A percentile compares a stretch with the other conserved stretches of the same genome.
phyloP scores from a whole-genome alignment of 2,329 filamentous ascomycete species.

The Fusarium transvaalense region DNA sequence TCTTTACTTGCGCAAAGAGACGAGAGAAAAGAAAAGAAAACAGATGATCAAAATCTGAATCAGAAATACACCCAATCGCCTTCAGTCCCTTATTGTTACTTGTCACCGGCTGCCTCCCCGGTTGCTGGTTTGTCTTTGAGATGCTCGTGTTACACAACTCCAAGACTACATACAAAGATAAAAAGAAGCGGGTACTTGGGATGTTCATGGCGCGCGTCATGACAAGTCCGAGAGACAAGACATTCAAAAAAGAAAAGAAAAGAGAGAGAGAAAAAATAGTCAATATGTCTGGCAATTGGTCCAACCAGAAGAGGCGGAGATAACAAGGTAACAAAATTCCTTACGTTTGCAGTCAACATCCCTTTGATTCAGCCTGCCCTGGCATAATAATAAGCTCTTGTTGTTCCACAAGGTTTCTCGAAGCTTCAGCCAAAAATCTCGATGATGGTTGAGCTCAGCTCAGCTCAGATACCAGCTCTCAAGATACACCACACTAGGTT shows the following conservation, averaged over 20 bases:
- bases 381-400: not conserved
- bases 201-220: slow-evolving; percentile 19
- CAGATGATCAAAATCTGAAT: not conserved
- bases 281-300: not conserved
- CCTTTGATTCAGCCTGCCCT: slow-evolving; percentile 4
- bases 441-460: slow-evolving; percentile 2
- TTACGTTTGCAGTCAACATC: not conserved
- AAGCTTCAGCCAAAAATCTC: slow-evolving; percentile 18
- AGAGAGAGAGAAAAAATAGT: not conserved
- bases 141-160: slow-evolving; percentile 15
- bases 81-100: slow-evolving; percentile 9
- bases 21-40: not conserved
- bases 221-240: slow-evolving; percentile 31
- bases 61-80: slow-evolving; percentile 28
- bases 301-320: not conserved
- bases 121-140: slow-evolving; percentile 23
- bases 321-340: slow-evolving; percentile 1
- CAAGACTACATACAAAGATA: slow-evolving; percentile 23
- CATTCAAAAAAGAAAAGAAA: slow-evolving; percentile 14
- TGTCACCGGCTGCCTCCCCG: slow-evolving; percentile 32
- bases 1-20: not conserved
- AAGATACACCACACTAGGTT: not conserved
- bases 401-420: slow-evolving; percentile 31
- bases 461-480: not conserved
- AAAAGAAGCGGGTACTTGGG: slow-evolving; percentile 28